phyloP scores from a whole-genome alignment of 2,329 filamentous ascomycete species.

The Ceratocystis lukuohia region DNA sequence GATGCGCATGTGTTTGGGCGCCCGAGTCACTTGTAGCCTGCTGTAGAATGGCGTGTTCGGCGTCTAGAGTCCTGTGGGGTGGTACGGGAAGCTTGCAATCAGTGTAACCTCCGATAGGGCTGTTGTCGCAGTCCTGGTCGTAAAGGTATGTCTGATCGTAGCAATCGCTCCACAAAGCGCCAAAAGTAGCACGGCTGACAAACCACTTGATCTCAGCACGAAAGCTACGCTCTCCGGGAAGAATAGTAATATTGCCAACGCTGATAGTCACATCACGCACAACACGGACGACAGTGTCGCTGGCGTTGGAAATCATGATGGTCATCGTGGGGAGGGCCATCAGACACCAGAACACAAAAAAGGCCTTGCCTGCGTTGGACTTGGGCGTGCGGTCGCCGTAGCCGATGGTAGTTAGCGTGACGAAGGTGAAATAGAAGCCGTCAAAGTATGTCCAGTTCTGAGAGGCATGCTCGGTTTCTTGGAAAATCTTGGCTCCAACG shows the following conservation, averaged over 20 bases:
- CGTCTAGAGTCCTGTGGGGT: not conserved
- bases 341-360: slow-evolving; percentile 88
- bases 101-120: slow-evolving; percentile 10
- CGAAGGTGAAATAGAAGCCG: slow-evolving; percentile 74
- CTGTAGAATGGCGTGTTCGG: slow-evolving; percentile 10
- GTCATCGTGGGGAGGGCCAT: slow-evolving; percentile 81
- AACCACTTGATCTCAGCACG: slow-evolving; percentile 34
- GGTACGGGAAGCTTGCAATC: not conserved
- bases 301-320: slow-evolving; percentile 69
- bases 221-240: slow-evolving; percentile 43
- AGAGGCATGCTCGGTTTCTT: slow-evolving; percentile 36
- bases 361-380: slow-evolving; percentile 66
- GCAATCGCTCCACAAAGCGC: slow-evolving; percentile 28
- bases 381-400: slow-evolving; percentile 69
- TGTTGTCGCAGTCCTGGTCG: not conserved
- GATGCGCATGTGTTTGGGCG: not conserved
- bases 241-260: slow-evolving; percentile 46
- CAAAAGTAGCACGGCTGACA: slow-evolving; percentile 31
- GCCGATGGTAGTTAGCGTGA: slow-evolving; percentile 70
- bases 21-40: not conserved
- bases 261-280: slow-evolving; percentile 42
- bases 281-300: slow-evolving; percentile 63
- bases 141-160: slow-evolving; percentile 4
- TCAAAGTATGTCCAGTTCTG: slow-evolving; percentile 64
- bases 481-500: slow-evolving; percentile 63